phyloP scores from a whole-genome alignment of 345 rosid genomes.

The Cardamine resedifolia region DNA sequence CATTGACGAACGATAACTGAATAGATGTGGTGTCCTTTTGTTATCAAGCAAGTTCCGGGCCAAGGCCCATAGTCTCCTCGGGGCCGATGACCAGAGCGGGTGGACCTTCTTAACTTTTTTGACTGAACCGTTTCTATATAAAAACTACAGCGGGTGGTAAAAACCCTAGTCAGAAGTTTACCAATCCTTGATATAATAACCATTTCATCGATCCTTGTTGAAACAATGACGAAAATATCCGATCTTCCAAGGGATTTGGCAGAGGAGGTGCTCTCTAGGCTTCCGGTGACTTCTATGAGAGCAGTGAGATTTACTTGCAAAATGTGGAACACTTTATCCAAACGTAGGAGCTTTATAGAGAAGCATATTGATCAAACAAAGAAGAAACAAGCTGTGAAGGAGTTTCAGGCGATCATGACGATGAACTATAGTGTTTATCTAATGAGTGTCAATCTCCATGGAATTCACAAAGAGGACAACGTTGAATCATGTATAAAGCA shows the following conservation, averaged over 20 bases:
- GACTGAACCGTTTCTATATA: neutral
- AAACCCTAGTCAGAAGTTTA: neutral
- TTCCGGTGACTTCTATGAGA: neutral
- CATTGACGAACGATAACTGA: neutral
- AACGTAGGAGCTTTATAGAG: neutral
- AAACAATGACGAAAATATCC: neutral
- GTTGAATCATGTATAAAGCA: no score
- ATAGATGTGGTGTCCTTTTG: neutral
- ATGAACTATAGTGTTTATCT: no score
- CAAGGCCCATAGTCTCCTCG: neutral
- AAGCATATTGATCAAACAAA: neutral
- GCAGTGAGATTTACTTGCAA: neutral
- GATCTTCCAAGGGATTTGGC: constrained; percentile 6
- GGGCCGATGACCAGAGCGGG: neutral
- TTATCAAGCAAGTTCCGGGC: neutral
- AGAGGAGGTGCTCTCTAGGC: constrained; percentile 1
- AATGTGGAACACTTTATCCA: neutral
- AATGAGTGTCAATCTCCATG: no score
- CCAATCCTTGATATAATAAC: neutral
- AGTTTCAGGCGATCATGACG: no score
- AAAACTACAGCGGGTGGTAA: neutral
- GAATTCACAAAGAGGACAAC: no score
- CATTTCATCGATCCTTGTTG: neutral
- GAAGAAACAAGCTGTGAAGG: neutral
- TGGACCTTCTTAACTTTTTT: neutral